Conservation (phyloP, 2,329 filamentous ascomycete genomes). For the Diaporthe ampelina region DNA sequence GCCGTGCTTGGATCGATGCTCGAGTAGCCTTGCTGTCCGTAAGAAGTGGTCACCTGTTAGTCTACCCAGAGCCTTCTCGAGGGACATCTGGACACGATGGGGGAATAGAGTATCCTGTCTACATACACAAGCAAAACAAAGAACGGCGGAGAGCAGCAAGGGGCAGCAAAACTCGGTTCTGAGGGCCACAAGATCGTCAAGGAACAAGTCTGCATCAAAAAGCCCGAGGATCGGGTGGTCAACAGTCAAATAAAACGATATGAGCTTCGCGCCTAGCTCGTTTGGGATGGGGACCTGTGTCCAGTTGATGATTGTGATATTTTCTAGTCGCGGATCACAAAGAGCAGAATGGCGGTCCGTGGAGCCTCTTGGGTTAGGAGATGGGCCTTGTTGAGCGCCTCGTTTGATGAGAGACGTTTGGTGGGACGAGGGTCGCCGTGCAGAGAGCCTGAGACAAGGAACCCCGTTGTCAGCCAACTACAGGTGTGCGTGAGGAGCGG, state of each 20-base stretch:
- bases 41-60: background rate
- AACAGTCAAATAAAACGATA: constrained; percentile 41
- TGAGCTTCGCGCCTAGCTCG: constrained; percentile 36
- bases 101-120: too few species aligned
- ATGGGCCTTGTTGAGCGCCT: background rate
- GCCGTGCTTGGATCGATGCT: constrained; percentile 31
- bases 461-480: background rate
- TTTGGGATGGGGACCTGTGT: constrained; percentile 37
- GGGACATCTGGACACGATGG: background rate
- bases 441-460: background rate
- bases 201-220: constrained; percentile 44
- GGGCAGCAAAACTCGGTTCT: constrained; percentile 43
- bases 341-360: background rate
- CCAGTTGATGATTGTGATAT: constrained; percentile 39
- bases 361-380: background rate
- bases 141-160: constrained; percentile 41
- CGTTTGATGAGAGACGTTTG: background rate
- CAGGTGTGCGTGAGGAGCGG: background rate
- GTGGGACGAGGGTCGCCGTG: constrained; percentile 15
- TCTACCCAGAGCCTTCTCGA: background rate
- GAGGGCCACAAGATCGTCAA: constrained; percentile 41
- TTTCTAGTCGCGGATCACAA: constrained; percentile 38
- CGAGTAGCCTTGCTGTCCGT: constrained; percentile 38
- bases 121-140: constrained; percentile 43
- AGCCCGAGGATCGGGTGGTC: constrained; percentile 42